phyloP scores from a whole-genome alignment of 257 asterid species.

The Solanum gandarillasii region DNA sequence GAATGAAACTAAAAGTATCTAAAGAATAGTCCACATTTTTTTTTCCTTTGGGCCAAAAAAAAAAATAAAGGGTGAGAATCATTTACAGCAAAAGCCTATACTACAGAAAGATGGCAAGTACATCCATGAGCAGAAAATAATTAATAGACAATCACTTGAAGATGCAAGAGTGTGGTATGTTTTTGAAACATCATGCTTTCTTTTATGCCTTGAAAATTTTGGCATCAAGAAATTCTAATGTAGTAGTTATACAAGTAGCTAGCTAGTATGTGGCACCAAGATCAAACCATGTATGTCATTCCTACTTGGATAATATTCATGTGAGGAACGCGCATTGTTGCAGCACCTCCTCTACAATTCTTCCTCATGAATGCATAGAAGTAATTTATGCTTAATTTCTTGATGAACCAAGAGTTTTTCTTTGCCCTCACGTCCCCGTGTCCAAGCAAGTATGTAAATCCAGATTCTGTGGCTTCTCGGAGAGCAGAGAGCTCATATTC shows the following conservation, averaged over 20 bases:
- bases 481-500: constrained; percentile 83
- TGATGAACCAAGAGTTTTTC: constrained; percentile 64
- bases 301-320: constrained; percentile 68
- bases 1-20: background rate
- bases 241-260: background rate
- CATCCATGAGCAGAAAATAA: background rate
- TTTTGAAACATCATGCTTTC: background rate
- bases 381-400: constrained; percentile 73
- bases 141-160: background rate
- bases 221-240: background rate
- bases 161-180: background rate
- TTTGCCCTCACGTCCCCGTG: constrained; percentile 84
- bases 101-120: background rate
- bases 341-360: constrained; percentile 94
- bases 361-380: constrained; percentile 81
- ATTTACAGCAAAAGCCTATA: background rate
- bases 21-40: background rate
- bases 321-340: constrained; percentile 89
- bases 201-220: background rate
- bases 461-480: constrained; percentile 65
- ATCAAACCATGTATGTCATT: constrained; percentile 85
- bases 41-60: background rate
- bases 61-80: background rate
- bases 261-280: background rate
- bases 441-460: constrained; percentile 80